Conservation (phyloP, 148 eudicot species). For the Oxyria digyna region DNA sequence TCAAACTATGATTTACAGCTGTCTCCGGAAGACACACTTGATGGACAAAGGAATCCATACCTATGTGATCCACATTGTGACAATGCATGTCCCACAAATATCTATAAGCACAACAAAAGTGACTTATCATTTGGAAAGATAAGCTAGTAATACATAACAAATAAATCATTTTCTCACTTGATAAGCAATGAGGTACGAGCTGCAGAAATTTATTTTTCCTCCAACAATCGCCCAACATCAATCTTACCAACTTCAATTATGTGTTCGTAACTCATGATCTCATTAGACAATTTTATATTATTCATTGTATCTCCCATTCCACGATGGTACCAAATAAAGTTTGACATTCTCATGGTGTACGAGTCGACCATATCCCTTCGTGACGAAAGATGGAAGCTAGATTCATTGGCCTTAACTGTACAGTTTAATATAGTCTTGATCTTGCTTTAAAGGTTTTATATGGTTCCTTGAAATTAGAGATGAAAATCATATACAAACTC, state of each 20-base stretch:
- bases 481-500: no score
- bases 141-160: no score
- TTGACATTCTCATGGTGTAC: background rate
- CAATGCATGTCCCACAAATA: background rate
- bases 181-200: background rate
- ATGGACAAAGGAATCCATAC: background rate
- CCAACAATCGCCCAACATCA: background rate
- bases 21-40: background rate
- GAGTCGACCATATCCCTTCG: background rate
- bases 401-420: background rate
- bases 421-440: background rate
- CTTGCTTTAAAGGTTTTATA: background rate
- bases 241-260: background rate
- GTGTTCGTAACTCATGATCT: background rate
- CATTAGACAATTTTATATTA: no score
- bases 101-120: background rate
- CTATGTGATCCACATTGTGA: background rate
- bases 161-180: background rate
- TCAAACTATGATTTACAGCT: background rate
- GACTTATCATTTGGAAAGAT: background rate
- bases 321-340: background rate
- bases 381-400: background rate
- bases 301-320: background rate
- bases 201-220: background rate
- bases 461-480: background rate